Evolutionary conservation across 352 stramenopile species (phyloP).

Genomic region (Phytophthora pistaciae): DNA sequence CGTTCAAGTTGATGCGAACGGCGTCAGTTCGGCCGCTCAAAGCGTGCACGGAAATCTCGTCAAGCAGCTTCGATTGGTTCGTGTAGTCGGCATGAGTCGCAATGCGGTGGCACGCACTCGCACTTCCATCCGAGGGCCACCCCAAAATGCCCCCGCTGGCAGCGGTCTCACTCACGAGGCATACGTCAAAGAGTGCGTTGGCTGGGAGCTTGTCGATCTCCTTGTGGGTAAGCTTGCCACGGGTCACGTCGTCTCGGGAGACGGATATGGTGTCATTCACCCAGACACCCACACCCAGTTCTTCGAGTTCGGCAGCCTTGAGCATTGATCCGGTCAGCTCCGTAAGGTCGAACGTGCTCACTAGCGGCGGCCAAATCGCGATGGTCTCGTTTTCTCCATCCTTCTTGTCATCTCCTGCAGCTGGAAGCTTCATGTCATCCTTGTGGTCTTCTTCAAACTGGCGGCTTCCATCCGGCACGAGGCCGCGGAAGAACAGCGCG

Average conservation of each 20-base stretch:
- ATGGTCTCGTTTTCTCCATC: conserved; percentile 20
- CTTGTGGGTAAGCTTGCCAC: conserved; percentile 59
- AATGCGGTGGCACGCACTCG: conserved; percentile 53
- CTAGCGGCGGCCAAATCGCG: conserved; percentile 55
- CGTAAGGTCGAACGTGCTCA: conserved; percentile 54
- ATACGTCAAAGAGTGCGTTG: conserved; percentile 81
- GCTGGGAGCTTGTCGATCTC: conserved; percentile 68
- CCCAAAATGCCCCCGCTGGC: conserved; percentile 74
- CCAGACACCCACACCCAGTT: conserved; percentile 72
- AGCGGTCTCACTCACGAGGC: conserved; percentile 75
- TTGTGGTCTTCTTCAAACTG: conserved; percentile 7
- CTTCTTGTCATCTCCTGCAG: neutral
- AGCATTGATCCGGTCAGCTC: conserved; percentile 54
- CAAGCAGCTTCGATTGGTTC: conserved; percentile 72
- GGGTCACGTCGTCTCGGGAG: conserved; percentile 71
- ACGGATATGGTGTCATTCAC: conserved; percentile 81
- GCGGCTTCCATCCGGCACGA: conserved; percentile 49
- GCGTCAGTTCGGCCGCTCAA: conserved; percentile 52
- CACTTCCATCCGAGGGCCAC: conserved; percentile 38
- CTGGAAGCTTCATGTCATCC: neutral
- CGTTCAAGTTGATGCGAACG: conserved; percentile 53
- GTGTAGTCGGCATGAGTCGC: conserved; percentile 81
- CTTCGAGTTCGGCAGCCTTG: conserved; percentile 62
- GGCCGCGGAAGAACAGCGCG: conserved; percentile 71
- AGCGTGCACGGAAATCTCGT: conserved; percentile 56